Evolutionary conservation across 1,139 yeast species (phyloP).

Genomic region (Hemisphaericaspora subhashii): DNA sequence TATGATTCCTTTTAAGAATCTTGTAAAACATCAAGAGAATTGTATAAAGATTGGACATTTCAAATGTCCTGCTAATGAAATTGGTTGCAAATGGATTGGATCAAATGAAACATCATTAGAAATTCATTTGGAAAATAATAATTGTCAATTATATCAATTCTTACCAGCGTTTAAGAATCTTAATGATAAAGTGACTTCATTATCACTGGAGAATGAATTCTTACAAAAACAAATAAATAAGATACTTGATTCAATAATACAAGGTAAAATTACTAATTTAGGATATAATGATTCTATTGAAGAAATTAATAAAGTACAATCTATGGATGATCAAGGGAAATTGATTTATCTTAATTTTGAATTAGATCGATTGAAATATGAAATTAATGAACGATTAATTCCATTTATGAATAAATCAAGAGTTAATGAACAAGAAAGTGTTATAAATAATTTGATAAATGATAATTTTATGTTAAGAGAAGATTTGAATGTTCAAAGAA

Average conservation of each 20-base stretch:
- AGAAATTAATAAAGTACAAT: conserved; percentile 36
- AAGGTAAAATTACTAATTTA: conserved; percentile 52
- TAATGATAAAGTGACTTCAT: conserved; percentile 19
- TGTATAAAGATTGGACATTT: conserved; percentile 34
- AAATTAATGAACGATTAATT: conserved; percentile 40
- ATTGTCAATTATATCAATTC: conserved; percentile 35
- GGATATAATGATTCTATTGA: conserved; percentile 51
- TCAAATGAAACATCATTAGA: conserved; percentile 40
- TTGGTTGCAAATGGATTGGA: conserved; percentile 46
- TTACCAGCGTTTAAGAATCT: conserved; percentile 30
- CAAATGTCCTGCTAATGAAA: conserved; percentile 40
- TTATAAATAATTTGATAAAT: conserved; percentile 36
- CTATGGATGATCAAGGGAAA: conserved; percentile 29
- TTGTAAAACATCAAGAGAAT: conserved; percentile 35
- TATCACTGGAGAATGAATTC: conserved; percentile 27
- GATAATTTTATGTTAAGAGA: conserved; percentile 50
- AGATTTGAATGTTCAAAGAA: conserved; percentile 48
- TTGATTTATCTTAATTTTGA: conserved; percentile 38
- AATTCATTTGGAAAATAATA: conserved; percentile 33
- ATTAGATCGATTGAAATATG: conserved; percentile 41
- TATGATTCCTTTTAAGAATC: conserved; percentile 35
- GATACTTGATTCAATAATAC: conserved; percentile 48
- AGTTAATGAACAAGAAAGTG: conserved; percentile 34
- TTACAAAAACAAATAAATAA: conserved; percentile 46
- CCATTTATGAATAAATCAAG: conserved; percentile 39